Evolutionary conservation across 2,329 filamentous ascomycete genomes (phyloP), one percentile per base, ranked within the genome.

Genomic region (Huntiella omanensis): DNA sequence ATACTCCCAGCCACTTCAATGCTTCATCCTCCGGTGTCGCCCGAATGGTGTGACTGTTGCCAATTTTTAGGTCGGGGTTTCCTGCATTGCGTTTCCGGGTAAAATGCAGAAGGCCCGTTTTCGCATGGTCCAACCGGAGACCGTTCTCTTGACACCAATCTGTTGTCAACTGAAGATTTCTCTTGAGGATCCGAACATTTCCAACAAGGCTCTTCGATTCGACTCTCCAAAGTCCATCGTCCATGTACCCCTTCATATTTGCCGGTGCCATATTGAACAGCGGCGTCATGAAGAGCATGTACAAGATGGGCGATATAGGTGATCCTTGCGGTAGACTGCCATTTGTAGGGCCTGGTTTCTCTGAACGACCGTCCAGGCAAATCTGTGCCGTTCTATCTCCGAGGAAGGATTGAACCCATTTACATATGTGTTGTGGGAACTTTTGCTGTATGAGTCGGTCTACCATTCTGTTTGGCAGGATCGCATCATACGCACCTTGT

Each of bases 381-480:
- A 44, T 44, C 10, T 44, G 42, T 10, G 8, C n/a, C 5, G 40
- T 33, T n/a, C 33, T 36, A 5, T 5, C n/a, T 8, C 11, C n/a
- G 12, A 35, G 15, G 4, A 44, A 44, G 11, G 32, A 44, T 22
- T 44, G 42, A 5, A 35, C 42, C 42, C 28, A 44, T 17, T 37
- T 44, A 33, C 33, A 44, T 7, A 44, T 8, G 10, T 44, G 42
- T 8, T 16, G 17, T 1, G 42, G 33, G 13, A 4, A 54, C 7
- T 49, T 51, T 47, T 55, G 40, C 43, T 52, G 15, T 5, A 40
- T 13, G 1, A 55, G 45, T 17, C 51, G 33, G 4, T 49, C 15
- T 33, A 50, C n/a, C 2, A 55, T 50, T n/a, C 51, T 46, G 40
- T 54, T 54, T 4, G 44, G 35, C 32, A 55, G 40, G 7, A 52